A percentile compares a stretch with the other conserved stretches of the same genome.
phyloP scores from a whole-genome alignment of 2,329 filamentous ascomycete genomes.

The Incumbomyces lentus region DNA sequence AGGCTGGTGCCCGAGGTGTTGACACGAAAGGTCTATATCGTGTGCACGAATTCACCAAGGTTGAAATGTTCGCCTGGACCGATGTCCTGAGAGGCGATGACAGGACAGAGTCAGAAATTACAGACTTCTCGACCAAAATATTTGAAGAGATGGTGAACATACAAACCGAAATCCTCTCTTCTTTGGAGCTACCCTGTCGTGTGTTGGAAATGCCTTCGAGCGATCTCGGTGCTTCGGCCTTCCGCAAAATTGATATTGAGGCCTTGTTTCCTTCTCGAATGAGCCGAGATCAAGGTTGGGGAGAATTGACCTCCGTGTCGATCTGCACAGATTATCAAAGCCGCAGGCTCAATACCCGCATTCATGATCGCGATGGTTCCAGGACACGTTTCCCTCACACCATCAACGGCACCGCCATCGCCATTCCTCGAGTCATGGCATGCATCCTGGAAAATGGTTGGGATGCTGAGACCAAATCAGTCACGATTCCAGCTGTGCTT shows the following conservation, averaged over 20 bases:
- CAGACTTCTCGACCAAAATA: constrained; percentile 34
- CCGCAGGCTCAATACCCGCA: constrained; percentile 65
- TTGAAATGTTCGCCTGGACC: constrained; percentile 95
- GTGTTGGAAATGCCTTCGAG: constrained; percentile 83
- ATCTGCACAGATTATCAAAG: constrained; percentile 94
- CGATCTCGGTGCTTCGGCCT: constrained; percentile 82
- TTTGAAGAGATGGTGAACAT: constrained; percentile 82
- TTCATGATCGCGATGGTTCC: constrained; percentile 42
- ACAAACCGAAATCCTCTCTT: constrained; percentile 70
- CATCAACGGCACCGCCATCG: constrained; percentile 86
- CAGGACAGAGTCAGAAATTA: constrained; percentile 10
- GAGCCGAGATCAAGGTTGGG: constrained; percentile 60
- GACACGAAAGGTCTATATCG: constrained; percentile 92
- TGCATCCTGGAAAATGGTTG: constrained; percentile 86
- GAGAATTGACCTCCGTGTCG: constrained; percentile 82
- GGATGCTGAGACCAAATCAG: constrained; percentile 54
- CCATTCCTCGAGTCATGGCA: constrained; percentile 79
- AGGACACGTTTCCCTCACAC: constrained; percentile 72
- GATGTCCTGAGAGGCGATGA: constrained; percentile 38
- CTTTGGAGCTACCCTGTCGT: constrained; percentile 72
- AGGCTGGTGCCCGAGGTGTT: constrained; percentile 79
- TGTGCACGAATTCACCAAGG: constrained; percentile 97
- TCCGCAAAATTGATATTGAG: constrained; percentile 84
- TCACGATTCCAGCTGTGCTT: constrained; percentile 69
- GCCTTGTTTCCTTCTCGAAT: constrained; percentile 78